Percentiles rank a stretch among this genome's conserved stretches.
These are phyloP conservation scores for Penicillium sclerotigenum DNA, from an alignment of 2,329 filamentous ascomycete species.

Conservation along the genomic window DNA sequence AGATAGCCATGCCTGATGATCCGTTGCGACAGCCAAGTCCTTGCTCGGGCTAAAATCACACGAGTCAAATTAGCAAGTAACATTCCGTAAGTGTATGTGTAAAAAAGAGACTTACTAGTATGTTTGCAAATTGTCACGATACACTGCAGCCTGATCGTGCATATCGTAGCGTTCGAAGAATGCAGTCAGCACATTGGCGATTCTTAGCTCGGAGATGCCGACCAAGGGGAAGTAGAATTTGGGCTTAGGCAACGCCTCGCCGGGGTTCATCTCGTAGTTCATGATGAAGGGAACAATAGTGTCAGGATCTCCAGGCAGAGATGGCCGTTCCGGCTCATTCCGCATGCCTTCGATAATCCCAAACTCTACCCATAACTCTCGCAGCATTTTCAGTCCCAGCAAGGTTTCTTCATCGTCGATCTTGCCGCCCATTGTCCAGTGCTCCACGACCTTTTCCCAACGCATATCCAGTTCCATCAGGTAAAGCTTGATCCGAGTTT, in stretches of 20 bases:
- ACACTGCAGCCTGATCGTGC: slow-evolving; percentile 3
- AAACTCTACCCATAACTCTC: slow-evolving; percentile 15
- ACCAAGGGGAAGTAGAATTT: slow-evolving; percentile 15
- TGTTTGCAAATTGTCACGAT: slow-evolving; percentile 6
- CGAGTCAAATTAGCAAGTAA: not conserved
- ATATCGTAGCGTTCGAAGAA: slow-evolving; percentile 4
- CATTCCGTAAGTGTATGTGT: fast-evolving
- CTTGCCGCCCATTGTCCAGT: slow-evolving; percentile 22
- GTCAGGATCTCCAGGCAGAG: slow-evolving; percentile 5
- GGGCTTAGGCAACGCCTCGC: not conserved
- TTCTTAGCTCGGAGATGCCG: slow-evolving; percentile 9
- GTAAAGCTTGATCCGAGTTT: slow-evolving; percentile 23
- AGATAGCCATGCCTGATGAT: slow-evolving; percentile 8
- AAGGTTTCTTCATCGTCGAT: slow-evolving; percentile 7
- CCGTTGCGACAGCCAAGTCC: slow-evolving; percentile 2
- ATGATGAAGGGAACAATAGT: slow-evolving; percentile 8
- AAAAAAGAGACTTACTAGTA: slow-evolving; percentile 9
- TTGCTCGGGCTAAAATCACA: not conserved
- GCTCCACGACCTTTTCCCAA: slow-evolving; percentile 6
- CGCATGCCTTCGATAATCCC: slow-evolving; percentile 12
- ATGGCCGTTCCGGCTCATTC: slow-evolving; percentile 3
- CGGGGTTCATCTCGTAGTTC: slow-evolving; percentile 9
- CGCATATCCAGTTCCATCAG: slow-evolving; percentile 13
- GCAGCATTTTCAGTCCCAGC: slow-evolving; percentile 13
- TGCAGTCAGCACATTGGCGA: slow-evolving; percentile 1